A percentile compares a stretch with the other conserved stretches of the same genome.
These are phyloP conservation scores for Helianthus tuberosus DNA, from an alignment of 129 eudicot genomes.

Conservation along the genomic window DNA sequence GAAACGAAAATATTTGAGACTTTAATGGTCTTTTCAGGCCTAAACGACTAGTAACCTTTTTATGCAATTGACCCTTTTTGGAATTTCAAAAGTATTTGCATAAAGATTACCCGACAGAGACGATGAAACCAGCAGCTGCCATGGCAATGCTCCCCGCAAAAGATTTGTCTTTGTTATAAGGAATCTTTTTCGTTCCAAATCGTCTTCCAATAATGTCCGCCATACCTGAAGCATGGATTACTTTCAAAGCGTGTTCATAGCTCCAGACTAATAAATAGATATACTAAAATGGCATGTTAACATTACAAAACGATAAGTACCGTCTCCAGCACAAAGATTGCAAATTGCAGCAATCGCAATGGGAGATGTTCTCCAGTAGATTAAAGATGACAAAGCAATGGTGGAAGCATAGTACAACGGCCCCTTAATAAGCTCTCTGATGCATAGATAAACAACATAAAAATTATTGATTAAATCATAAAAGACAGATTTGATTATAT, in stretches of 20 bases:
- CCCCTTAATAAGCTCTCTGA: conserved; percentile 75
- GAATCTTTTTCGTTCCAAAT: conserved; percentile 67
- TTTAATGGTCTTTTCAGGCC: background rate
- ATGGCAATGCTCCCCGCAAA: conserved; percentile 61
- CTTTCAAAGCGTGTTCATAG: background rate
- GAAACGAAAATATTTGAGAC: background rate
- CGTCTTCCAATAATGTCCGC: conserved; percentile 79
- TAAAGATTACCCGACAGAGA: conserved; percentile 68
- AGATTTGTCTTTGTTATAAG: conserved; percentile 82
- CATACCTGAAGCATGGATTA: conserved; percentile 42
- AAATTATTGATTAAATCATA: background rate
- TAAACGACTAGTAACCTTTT: background rate
- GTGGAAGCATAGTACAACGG: conserved; percentile 74
- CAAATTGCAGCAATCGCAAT: conserved; percentile 69
- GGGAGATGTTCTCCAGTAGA: conserved; percentile 78
- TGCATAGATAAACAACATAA: conserved; percentile 20
- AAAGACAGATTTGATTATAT: background rate
- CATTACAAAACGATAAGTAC: conserved; percentile 30
- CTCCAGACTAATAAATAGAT: conserved; percentile 2
- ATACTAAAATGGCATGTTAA: conserved; percentile 12
- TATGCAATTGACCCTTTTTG: background rate
- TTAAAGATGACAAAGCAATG: conserved; percentile 55
- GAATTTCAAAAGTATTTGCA: background rate
- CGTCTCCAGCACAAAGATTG: conserved; percentile 90
- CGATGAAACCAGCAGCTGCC: conserved; percentile 48